Percentiles rank a stretch among this genome's conserved stretches.
Evolutionary conservation across 2,329 filamentous ascomycete genomes (phyloP).

Genomic region (Botryotinia narcissicola): DNA sequence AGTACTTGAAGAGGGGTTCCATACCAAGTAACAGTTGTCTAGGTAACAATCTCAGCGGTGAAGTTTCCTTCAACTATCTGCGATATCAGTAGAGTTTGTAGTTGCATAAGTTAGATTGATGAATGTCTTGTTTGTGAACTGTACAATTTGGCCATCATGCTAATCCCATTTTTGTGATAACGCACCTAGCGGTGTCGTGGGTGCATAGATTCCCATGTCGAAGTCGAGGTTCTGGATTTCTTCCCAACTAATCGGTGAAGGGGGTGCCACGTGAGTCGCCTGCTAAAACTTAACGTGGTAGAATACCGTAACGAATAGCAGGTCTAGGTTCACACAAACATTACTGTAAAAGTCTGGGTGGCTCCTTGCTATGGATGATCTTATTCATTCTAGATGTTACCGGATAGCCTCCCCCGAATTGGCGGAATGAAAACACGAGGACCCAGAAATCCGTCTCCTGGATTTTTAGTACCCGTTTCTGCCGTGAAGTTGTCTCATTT

Average conservation of each 20-base stretch:
- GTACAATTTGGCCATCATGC: conserved; percentile 14
- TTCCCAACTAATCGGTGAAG: conserved; percentile 16
- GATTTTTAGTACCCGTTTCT: conserved; percentile 13
- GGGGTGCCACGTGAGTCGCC: conserved; percentile 15
- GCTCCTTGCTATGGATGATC: conserved; percentile 15
- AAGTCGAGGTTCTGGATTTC: conserved; percentile 19
- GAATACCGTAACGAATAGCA: conserved; percentile 3
- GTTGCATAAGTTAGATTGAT: conserved; percentile 20
- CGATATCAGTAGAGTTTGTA: conserved; percentile 17
- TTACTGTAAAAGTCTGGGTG: conserved; percentile 5
- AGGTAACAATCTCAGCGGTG: conserved; percentile 22
- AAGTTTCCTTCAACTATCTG: conserved; percentile 17
- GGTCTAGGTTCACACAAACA: neutral
- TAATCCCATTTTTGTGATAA: conserved; percentile 13
- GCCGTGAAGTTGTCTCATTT: conserved; percentile 16
- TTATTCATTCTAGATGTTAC: conserved; percentile 20
- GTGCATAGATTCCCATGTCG: conserved; percentile 18
- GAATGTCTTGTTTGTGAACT: conserved; percentile 14
- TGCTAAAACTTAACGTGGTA: conserved; percentile 3
- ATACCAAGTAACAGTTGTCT: conserved; percentile 13
- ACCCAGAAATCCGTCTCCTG: conserved; percentile 21
- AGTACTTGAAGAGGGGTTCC: conserved; percentile 16
- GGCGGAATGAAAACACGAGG: conserved; percentile 17
- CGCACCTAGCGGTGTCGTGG: conserved; percentile 13
- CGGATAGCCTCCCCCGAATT: conserved; percentile 19